Evolutionary conservation across 345 rosid genomes (phyloP).

Genomic region (Durio zibethinus): DNA sequence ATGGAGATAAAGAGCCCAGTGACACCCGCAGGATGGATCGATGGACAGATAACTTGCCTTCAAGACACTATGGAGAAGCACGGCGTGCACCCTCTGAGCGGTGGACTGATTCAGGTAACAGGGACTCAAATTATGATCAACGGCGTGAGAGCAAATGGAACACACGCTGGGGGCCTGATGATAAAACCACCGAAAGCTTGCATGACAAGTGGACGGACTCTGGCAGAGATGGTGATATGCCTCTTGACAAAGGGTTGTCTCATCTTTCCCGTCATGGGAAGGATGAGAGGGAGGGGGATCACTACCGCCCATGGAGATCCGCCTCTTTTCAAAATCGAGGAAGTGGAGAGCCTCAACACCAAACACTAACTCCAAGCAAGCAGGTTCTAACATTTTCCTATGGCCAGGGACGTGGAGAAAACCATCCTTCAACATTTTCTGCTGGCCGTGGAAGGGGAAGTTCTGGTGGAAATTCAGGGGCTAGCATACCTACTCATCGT

Average conservation of each 20-base stretch:
- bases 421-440: slow-evolving; percentile 41
- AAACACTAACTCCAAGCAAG: slow-evolving; percentile 54
- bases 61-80: slow-evolving; percentile 60
- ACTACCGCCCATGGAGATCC: slow-evolving; percentile 81
- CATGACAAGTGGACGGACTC: slow-evolving; percentile 60
- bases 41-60: slow-evolving; percentile 63
- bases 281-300: slow-evolving; percentile 68
- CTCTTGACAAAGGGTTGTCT: slow-evolving; percentile 52
- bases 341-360: slow-evolving; percentile 73
- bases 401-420: slow-evolving; percentile 73
- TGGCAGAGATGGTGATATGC: slow-evolving; percentile 63
- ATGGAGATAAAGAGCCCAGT: slow-evolving; percentile 70
- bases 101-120: slow-evolving; percentile 73
- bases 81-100: slow-evolving; percentile 76
- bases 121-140: slow-evolving; percentile 70
- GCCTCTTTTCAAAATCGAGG: slow-evolving; percentile 58
- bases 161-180: slow-evolving; percentile 94
- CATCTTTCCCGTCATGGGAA: slow-evolving; percentile 52
- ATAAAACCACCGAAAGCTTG: slow-evolving; percentile 51
- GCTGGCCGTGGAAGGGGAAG: slow-evolving; percentile 61
- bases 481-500: slow-evolving; percentile 33
- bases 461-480: slow-evolving; percentile 51
- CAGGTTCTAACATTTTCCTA: slow-evolving; percentile 52
- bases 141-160: slow-evolving; percentile 98
- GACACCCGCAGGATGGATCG: slow-evolving; percentile 70